Conservation (phyloP, 2,329 filamentous ascomycete genomes). For the Karstenula rhodostoma region DNA sequence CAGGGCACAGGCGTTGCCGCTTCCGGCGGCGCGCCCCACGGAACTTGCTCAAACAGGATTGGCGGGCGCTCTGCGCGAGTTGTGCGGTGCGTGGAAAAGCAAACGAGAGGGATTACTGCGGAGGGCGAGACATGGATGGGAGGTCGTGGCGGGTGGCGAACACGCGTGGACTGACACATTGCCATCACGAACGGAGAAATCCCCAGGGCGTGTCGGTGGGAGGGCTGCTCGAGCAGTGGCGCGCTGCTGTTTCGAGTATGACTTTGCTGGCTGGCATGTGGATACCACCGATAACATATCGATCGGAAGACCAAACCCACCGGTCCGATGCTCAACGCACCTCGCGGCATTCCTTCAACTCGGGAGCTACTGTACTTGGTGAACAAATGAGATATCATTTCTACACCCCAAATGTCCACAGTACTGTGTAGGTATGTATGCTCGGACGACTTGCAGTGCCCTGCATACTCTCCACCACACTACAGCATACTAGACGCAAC, state of each 20-base stretch:
- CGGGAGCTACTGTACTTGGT: too few relatives aligned
- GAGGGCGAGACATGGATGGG: neutral
- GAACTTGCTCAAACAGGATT: constrained; percentile 34
- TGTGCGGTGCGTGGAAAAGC: constrained; percentile 1
- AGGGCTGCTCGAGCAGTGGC: neutral
- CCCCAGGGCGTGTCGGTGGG: neutral
- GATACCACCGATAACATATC: neutral
- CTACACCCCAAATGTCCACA: too few relatives aligned
- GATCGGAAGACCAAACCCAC: neutral
- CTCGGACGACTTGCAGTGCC: too few relatives aligned
- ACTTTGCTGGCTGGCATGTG: neutral
- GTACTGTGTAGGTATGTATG: too few relatives aligned
- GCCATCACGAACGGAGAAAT: neutral
- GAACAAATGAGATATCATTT: too few relatives aligned
- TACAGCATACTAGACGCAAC: too few relatives aligned
- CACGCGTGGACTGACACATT: neutral
- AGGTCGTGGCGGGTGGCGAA: neutral
- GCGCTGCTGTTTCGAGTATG: neutral
- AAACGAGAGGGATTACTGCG: neutral
- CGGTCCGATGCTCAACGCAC: neutral
- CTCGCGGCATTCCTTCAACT: too few relatives aligned
- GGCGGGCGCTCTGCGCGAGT: neutral
- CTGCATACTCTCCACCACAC: too few relatives aligned
- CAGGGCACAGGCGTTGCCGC: constrained; percentile 10
- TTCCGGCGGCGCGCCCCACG: constrained; percentile 26